Evolutionary conservation across 169 alveolate genomes (phyloP), one percentile per base, ranked within the genome.

Genomic region (Eimeria brunetti): DNA sequence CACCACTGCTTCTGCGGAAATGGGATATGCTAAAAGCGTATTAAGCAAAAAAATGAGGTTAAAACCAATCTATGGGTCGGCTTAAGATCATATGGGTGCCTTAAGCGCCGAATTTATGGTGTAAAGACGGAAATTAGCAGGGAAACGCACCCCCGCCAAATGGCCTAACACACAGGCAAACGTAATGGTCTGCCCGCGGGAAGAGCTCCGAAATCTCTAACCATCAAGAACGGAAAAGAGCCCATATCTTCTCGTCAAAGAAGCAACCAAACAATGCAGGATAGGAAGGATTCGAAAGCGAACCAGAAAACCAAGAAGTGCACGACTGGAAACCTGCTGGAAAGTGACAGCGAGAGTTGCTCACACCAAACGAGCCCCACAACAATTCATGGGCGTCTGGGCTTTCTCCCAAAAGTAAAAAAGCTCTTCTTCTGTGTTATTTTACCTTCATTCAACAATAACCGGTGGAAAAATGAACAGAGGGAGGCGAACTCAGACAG

Each of bases 361-460:
- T 46, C 64, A 78, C 49, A 78, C 88, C 44, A 44, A 78, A 78
- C 69, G 88, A 78, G 88, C 88, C 88, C 88, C 88, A 78, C 88
- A 78, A 78, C 24, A 3, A 49, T 44, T n/a, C 64, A 49, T 6
- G 46, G 88, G n/a, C 88, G n/a, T 78, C 88, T 78, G 38, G 88
- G 46, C 67, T 78, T 46, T n/a, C 67, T 46, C 88, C n/a, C 88
- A 24, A 49, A 49, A 51, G 88, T 44, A 78, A 78, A 78, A 78
- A 78, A 30, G 46, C 60, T 30, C 36, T 18, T 38, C 27, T 38
- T 9, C 49, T 16, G 24, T 46, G n/a, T 49, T n/a, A 49, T 49
- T 44, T 78, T 78, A 78, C 88, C 67, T 78, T 78, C 69, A 51
- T 30, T 24, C 24, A 78, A 12, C 64, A 49, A 30, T 44, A 11